Evolutionary conservation across 208 protist genomes (phyloP).

Genomic region (Trypanosoma mega): DNA sequence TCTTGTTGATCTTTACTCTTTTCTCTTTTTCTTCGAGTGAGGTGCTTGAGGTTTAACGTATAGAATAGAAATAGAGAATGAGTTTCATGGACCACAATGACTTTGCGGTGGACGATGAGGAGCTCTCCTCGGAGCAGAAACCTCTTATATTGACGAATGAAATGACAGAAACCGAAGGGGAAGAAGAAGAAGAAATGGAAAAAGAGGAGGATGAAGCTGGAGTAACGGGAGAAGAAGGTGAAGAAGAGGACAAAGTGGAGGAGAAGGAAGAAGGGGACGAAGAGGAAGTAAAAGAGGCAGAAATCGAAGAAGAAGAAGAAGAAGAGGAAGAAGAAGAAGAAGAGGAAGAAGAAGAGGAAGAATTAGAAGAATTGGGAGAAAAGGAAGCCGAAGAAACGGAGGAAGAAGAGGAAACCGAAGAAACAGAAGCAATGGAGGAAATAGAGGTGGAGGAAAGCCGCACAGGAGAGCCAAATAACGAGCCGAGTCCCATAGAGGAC

Average conservation of each 20-base stretch:
- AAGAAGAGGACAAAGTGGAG: slow-evolving; percentile 6
- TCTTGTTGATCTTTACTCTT: background rate
- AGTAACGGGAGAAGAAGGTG: background rate
- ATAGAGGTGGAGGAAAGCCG: background rate
- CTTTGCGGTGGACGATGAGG: slow-evolving; percentile 24
- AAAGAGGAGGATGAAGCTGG: background rate
- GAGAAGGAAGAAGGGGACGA: background rate
- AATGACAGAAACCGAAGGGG: slow-evolving; percentile 1
- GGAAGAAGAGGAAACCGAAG: slow-evolving; percentile 18
- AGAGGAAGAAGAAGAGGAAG: slow-evolving; percentile 7
- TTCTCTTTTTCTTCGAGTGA: slow-evolving; percentile 6
- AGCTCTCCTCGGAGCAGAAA: background rate
- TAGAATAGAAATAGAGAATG: slow-evolving; percentile 17
- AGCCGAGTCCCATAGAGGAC: background rate
- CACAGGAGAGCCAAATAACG: background rate
- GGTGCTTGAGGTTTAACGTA: background rate
- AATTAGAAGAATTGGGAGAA: slow-evolving; percentile 5
- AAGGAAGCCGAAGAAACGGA: slow-evolving; percentile 14
- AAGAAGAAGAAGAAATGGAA: slow-evolving; percentile 1
- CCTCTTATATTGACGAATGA: background rate
- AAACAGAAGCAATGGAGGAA: background rate
- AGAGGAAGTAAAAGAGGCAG: slow-evolving; percentile 5
- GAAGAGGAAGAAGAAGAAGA: slow-evolving; percentile 23
- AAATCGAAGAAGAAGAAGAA: slow-evolving; percentile 8
- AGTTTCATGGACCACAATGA: slow-evolving; percentile 24